Percentiles rank a stretch among this genome's conserved stretches.
Evolutionary conservation across 83 land plant species (phyloP).

Genomic region (Diphasiastrum complanatum): DNA sequence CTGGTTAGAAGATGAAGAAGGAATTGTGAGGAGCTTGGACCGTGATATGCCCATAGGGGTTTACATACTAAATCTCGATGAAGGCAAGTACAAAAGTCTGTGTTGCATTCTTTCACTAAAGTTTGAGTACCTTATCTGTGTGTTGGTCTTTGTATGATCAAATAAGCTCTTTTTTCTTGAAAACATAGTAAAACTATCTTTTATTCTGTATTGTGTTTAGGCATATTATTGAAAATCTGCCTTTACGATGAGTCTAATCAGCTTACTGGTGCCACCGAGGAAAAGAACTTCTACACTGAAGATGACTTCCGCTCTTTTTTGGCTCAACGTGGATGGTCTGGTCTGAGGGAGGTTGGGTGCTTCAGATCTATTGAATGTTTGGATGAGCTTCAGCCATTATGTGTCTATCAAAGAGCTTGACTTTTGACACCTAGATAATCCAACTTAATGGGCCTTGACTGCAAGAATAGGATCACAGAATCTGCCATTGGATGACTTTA

Average conservation of each 20-base stretch:
- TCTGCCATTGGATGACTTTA: no score
- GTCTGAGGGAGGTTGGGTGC: not conserved
- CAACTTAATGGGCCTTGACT: no score
- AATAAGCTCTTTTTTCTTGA: no score
- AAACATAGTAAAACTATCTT: no score
- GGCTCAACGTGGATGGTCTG: slow-evolving; percentile 9
- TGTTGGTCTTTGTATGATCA: no score
- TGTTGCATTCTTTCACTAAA: no score
- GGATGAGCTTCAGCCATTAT: not conserved
- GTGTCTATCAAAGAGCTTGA: slow-evolving; percentile 5
- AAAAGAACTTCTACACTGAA: not conserved
- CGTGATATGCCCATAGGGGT: slow-evolving; percentile 87
- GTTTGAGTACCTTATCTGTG: no score
- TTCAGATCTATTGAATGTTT: not conserved
- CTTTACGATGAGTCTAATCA: slow-evolving; percentile 3
- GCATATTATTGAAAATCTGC: not conserved
- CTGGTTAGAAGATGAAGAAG: slow-evolving; percentile 97
- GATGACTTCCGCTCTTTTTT: not conserved
- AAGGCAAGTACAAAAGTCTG: no score
- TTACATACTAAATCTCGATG: slow-evolving; percentile 80
- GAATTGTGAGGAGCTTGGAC: slow-evolving; percentile 74
- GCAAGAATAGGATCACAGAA: no score
- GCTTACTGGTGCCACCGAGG: slow-evolving; percentile 4
- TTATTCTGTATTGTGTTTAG: not conserved
- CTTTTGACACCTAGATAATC: no score